Percentiles rank a stretch among this genome's conserved stretches.
These are phyloP conservation scores for grape (Vitis vinifera) DNA, from an alignment of 164 flowering plant genomes.

Conservation along the genomic window ASM3070453v1 NC_081815.1:2735501-2736000, in stretches of 20 bases:
- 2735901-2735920: constrained; percentile 12
- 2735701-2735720: constrained; percentile 18
- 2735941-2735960: constrained; percentile 8
- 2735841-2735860: constrained; percentile 7
- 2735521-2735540: neutral
- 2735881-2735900: constrained; percentile 8
- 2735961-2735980: constrained; percentile 8
- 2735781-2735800: no score
- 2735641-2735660: constrained; percentile 54
- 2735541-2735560: neutral
- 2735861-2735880: constrained; percentile 18
- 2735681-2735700: constrained; percentile 31
- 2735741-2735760: neutral
- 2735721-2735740: constrained; percentile 15
- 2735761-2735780: no score
- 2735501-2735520: constrained; percentile 29
- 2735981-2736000: constrained; percentile 19
- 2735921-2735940: constrained; percentile 4
- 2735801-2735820: constrained; percentile 4
- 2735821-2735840: constrained; percentile 15
- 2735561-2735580: neutral
- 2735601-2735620: constrained; percentile 47
- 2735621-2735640: constrained; percentile 52
- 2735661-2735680: constrained; percentile 51
- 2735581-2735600: constrained; percentile 58